Evolutionary conservation across 2,329 filamentous ascomycete genomes (phyloP), one percentile per base, ranked within the genome.

Genomic region (Exserohilum rostratum): DNA sequence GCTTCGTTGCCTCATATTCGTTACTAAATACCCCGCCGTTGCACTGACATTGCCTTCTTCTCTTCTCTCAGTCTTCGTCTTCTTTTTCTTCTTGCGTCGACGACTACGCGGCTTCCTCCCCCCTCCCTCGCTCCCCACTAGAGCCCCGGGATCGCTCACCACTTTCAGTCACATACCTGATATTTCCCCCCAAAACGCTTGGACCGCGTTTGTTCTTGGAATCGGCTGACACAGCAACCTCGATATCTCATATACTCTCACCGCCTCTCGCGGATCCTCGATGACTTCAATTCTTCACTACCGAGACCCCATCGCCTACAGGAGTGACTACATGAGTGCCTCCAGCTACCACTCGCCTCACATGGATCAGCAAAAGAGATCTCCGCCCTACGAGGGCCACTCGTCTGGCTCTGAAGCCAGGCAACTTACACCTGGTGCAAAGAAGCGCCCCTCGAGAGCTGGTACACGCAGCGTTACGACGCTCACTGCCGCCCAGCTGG

Each of bases 381-480:
- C 68, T 7, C 70, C 74, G 34, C 66, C 73, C 5, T 73, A 75
- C 58, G 73, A 76, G 43, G 73, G 67, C 55, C 67, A 76, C 55
- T 76, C 73, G 25, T 77, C 74, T 31, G 73, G 69, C 52, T 75
- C 72, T 20, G 73, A 76, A 48, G 68, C 70, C 18, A 74, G 69
- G 58, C 74, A 69, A 55, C 59, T 66, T n/a, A 72, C 67, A 57
- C 70, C 69, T 1, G 72, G 73, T 25, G 63, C 67, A 51, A 81
- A 80, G 70, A 79, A 80, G 64, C 73, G 80, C 34, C 77, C 79
- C 15, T 83, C 83, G 40, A 77, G 83, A 68, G 81, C 82, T 31
- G 83, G 83, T 10, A 83, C 82, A 39, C 79, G 83, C 54, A 85
- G 82, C 67, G 83, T 85, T 37, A 81, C 80, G 33, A 82, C 82